These are phyloP conservation scores for Colletotrichum tabaci DNA, from an alignment of 2,329 filamentous ascomycete species.

Conservation along the genomic window DNA sequence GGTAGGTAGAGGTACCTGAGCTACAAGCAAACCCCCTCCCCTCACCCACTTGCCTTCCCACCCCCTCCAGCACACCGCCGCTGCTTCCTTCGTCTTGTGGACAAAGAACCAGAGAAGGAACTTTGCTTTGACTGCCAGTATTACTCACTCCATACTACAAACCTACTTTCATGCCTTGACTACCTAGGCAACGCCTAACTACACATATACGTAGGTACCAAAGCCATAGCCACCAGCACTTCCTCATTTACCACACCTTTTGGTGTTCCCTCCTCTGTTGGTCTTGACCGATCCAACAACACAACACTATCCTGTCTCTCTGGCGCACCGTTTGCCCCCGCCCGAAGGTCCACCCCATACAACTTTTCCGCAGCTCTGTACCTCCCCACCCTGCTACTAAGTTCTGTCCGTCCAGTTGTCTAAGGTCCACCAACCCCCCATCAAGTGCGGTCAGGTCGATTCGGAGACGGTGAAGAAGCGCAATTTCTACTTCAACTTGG, in stretches of 20 bases:
- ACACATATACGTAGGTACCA: not conserved
- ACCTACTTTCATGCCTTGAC: not conserved
- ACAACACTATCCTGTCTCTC: not conserved
- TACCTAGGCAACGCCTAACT: not conserved
- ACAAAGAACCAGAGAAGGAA: constrained; percentile 8
- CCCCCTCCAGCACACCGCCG: constrained; percentile 11
- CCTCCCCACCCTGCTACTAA: constrained; percentile 3
- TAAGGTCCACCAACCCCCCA: constrained; percentile 10
- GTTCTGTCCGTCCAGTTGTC: constrained; percentile 2
- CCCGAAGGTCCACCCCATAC: constrained; percentile 23
- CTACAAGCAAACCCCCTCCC: not conserved
- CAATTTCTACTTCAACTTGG: constrained; percentile 9
- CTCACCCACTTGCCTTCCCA: constrained; percentile 5
- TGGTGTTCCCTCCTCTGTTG: not conserved
- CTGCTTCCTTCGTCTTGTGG: constrained; percentile 1
- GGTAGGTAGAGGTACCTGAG: not conserved
- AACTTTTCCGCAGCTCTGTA: constrained; percentile 3
- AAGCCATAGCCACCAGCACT: constrained; percentile 9
- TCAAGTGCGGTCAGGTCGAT: not conserved
- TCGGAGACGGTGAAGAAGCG: constrained; percentile 18
- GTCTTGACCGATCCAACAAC: not conserved
- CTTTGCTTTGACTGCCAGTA: constrained; percentile 1
- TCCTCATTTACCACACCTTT: constrained; percentile 10
- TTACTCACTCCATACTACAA: not conserved
- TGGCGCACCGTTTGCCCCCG: constrained; percentile 27